phyloP scores from a whole-genome alignment of 2,329 filamentous ascomycete species.

The Hyphodiscus sp. region DNA sequence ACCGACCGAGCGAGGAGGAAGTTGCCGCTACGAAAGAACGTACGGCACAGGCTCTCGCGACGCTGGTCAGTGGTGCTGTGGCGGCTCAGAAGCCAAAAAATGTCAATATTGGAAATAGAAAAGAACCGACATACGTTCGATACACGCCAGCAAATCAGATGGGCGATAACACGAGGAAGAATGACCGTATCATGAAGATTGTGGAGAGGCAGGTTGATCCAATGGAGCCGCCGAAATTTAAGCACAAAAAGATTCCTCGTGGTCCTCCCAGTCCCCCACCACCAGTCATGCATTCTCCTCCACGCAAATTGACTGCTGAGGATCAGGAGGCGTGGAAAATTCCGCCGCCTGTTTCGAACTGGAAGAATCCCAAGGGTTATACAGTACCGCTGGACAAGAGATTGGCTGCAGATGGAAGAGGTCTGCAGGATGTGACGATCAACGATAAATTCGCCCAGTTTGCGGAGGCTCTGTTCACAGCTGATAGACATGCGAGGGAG shows the following conservation, averaged over 20 bases:
- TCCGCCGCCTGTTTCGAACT: conserved; percentile 86
- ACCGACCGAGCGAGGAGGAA: conserved; percentile 76
- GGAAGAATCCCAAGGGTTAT: conserved; percentile 99
- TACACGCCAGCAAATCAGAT: conserved; percentile 97
- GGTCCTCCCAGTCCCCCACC: conserved; percentile 89
- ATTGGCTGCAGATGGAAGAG: conserved; percentile 85
- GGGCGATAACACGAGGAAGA: conserved; percentile 79
- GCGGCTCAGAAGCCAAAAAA: conserved; percentile 95
- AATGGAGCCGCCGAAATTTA: conserved; percentile 96
- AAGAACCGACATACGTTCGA: conserved; percentile 86
- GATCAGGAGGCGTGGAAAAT: conserved; percentile 97
- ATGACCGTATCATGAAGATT: conserved; percentile 97
- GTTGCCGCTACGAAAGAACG: conserved; percentile 78
- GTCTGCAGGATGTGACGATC: conserved; percentile 87
- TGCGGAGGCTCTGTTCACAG: conserved; percentile 87
- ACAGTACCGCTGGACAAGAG: conserved; percentile 95
- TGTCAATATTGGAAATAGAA: conserved; percentile 71
- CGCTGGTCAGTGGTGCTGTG: conserved; percentile 76
- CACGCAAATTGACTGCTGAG: conserved; percentile 89
- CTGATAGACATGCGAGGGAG: conserved; percentile 88
- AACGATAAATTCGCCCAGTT: conserved; percentile 99
- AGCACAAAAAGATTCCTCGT: conserved; percentile 95
- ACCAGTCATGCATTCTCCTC: conserved; percentile 90
- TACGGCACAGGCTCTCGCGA: conserved; percentile 79
- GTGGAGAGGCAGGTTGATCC: conserved; percentile 90